Evolutionary conservation across 345 rosid species (phyloP), one percentile per base, ranked within the genome.

Genomic region (Abelmoschus esculentus): DNA sequence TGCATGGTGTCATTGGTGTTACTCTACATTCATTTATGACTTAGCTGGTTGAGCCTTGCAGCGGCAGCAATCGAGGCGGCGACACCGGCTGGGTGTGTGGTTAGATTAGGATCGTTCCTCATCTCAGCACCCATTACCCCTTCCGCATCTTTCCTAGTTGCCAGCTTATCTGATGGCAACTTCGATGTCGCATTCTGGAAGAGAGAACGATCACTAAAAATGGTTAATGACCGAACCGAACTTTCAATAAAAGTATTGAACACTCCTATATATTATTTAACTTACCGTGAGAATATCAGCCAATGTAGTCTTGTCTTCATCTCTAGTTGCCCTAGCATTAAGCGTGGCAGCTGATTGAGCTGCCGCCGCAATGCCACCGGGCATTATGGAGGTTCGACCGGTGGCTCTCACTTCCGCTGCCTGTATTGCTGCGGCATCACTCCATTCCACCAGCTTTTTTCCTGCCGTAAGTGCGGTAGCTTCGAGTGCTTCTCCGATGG

Each of bases 321-420:
- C 83, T 0, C 73, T 73, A 18, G 76, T 50, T 1, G 38, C 36
- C 74, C 85, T 76, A 7, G 96, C 89, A 59, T 90, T 93, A 44
- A 78, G 79, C 14, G 85, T 86, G 14, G 97, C 96, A 0, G 97
- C 97, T 3, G 93, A 83, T 36, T 93, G 97, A n/a, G 97, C 97
- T 0, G 86, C 80, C 1, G 97, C 97, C 0, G 96, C 93, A 0
- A 86, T 80, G 1, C 96, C 97, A 0, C 90, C 91, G 0, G 97
- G 89, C 61, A 69, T 62, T 42, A 87, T 87, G 75, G 81, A 76
- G 65, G 83, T 89, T 11, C 87, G 79, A 7, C 93, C 91, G 0
- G 92, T 90, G 49, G 97, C 98, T 79, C 93, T 85, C 14, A 90
- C 93, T 75, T 93, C 98, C 0, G 97, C 96, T 0, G 98, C 92